A percentile compares a stretch with the other conserved stretches of the same genome.
phyloP scores from a whole-genome alignment of 257 asterid species.

The Fraxinus anomala region DNA sequence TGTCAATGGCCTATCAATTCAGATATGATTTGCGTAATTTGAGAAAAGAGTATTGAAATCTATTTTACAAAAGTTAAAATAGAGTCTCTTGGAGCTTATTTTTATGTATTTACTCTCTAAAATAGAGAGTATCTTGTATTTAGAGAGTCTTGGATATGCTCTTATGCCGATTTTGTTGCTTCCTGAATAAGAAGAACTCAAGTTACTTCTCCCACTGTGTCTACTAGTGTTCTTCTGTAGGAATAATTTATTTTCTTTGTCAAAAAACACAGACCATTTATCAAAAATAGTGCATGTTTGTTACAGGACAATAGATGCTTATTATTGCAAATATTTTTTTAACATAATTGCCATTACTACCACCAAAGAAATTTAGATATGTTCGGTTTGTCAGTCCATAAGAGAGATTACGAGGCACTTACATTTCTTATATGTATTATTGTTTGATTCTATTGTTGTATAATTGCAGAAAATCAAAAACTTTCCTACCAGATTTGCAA shows the following conservation, averaged over 20 bases:
- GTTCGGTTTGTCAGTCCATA: not conserved
- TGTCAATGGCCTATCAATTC: no score
- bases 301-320: not conserved
- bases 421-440: not conserved
- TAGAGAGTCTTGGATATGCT: no score
- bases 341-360: not conserved
- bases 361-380: not conserved
- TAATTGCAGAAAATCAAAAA: not conserved
- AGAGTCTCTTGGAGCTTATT: no score
- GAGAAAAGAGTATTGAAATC: no score
- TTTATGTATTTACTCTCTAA: no score
- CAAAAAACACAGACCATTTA: not conserved
- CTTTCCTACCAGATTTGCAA: not conserved
- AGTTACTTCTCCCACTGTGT: not conserved
- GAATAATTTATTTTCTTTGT: not conserved
- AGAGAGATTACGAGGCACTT: not conserved
- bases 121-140: no score
- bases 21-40: no score
- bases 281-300: not conserved
- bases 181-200: not conserved
- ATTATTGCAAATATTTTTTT: not conserved
- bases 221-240: not conserved
- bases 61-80: no score
- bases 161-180: not conserved
- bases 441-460: not conserved